Percentiles rank a stretch among this genome's conserved stretches.
phyloP scores from a whole-genome alignment of 352 stramenopile species.

The Peronospora farinosa region DNA sequence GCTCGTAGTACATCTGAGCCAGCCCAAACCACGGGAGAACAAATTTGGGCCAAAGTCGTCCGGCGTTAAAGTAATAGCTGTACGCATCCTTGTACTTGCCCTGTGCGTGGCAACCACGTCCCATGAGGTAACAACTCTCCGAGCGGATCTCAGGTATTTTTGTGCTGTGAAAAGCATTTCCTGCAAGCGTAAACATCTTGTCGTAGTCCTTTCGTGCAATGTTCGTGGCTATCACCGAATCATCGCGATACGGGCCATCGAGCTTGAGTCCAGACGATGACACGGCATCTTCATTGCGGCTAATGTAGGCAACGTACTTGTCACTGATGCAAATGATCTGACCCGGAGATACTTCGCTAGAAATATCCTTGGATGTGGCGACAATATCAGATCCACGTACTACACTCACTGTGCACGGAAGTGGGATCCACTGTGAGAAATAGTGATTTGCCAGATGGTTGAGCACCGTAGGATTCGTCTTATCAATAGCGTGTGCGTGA shows the following conservation, averaged over 20 bases:
- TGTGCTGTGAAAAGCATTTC: constrained; percentile 85
- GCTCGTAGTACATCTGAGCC: constrained; percentile 88
- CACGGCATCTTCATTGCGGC: constrained; percentile 53
- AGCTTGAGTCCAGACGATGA: constrained; percentile 59
- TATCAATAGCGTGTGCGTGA: constrained; percentile 87
- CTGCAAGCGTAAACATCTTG: constrained; percentile 86
- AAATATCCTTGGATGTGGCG: constrained; percentile 81
- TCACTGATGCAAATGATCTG: constrained; percentile 92
- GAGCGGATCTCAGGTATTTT: constrained; percentile 90
- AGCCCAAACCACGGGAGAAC: constrained; percentile 81
- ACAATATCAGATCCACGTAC: constrained; percentile 83
- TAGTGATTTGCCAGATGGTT: constrained; percentile 98
- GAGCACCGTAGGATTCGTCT: constrained; percentile 87
- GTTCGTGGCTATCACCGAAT: constrained; percentile 52
- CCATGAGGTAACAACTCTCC: constrained; percentile 95
- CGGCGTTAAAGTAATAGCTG: constrained; percentile 94
- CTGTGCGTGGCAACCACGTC: constrained; percentile 90
- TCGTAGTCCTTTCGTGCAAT: constrained; percentile 86
- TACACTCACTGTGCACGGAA: constrained; percentile 84
- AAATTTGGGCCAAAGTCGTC: constrained; percentile 80
- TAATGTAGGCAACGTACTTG: constrained; percentile 88
- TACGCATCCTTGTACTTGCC: constrained; percentile 94
- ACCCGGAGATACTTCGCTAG: constrained; percentile 80
- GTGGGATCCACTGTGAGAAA: constrained; percentile 94
- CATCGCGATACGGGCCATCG: constrained; percentile 76